These are phyloP conservation scores for Bruguiera gymnorhiza DNA, from an alignment of 345 rosid species.

Conservation along the genomic window DNA sequence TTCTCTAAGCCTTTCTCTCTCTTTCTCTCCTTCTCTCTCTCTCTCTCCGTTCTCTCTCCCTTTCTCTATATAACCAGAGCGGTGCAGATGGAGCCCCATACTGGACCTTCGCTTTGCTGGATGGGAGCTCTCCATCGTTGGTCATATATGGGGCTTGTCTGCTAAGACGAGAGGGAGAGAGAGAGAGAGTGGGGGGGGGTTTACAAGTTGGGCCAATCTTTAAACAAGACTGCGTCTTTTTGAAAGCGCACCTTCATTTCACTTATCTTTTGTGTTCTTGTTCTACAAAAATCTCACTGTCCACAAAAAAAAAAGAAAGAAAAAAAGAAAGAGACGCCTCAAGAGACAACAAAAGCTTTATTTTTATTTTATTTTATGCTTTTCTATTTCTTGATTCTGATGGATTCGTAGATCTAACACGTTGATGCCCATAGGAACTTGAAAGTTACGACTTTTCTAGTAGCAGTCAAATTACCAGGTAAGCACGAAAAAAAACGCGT, in stretches of 20 bases:
- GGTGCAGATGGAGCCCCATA: conserved; percentile 81
- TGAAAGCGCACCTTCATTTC: neutral
- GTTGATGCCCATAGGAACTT: conserved; percentile 31
- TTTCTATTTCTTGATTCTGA: conserved; percentile 13
- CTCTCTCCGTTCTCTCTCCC: conserved; percentile 1
- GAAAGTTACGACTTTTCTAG: conserved; percentile 10
- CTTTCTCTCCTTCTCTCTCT: conserved; percentile 6
- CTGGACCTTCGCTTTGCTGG: conserved; percentile 81
- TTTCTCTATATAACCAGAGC: conserved; percentile 12
- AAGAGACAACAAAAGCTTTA: neutral
- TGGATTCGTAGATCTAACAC: conserved; percentile 60
- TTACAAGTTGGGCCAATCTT: conserved; percentile 15
- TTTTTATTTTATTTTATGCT: conserved; percentile 4
- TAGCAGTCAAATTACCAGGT: conserved; percentile 33
- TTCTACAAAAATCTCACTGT: conserved; percentile 17
- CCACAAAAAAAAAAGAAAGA: neutral
- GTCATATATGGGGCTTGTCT: conserved; percentile 72
- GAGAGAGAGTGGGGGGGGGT: conserved; percentile 10
- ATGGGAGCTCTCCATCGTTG: conserved; percentile 63
- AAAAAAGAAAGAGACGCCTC: neutral
- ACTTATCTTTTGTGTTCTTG: conserved; percentile 13
- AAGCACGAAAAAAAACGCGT: conserved; percentile 13
- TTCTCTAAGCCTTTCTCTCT: conserved; percentile 24
- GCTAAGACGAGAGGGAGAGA: conserved; percentile 21
- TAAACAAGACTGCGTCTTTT: conserved; percentile 4